Conservation (phyloP, 78 protist species). For the Speleostelium caveatum region DNA sequence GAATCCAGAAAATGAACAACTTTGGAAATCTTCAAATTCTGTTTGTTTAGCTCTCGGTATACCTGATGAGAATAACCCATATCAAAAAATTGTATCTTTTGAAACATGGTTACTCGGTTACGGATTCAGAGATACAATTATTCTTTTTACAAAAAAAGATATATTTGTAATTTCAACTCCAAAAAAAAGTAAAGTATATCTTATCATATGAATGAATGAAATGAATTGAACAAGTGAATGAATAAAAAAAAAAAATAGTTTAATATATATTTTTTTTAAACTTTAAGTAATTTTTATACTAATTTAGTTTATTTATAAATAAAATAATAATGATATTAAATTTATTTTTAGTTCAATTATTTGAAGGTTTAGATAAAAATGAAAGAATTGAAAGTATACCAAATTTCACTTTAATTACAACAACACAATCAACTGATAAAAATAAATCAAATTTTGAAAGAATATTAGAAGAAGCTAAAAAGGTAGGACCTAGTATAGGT, state of each 20-base stretch:
- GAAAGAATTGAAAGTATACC: background rate
- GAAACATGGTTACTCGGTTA: constrained; percentile 85
- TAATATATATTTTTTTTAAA: background rate
- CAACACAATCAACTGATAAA: constrained; percentile 25
- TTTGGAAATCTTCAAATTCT: constrained; percentile 44
- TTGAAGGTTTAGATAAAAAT: constrained; percentile 24
- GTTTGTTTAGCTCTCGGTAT: constrained; percentile 49
- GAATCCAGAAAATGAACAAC: constrained; percentile 1
- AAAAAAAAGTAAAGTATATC: constrained; percentile 56
- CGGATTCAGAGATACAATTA: constrained; percentile 80
- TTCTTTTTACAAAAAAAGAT: constrained; percentile 71
- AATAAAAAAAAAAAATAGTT: too few relatives aligned
- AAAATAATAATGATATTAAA: too few relatives aligned
- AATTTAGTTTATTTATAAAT: too few relatives aligned
- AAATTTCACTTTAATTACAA: background rate
- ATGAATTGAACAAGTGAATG: background rate
- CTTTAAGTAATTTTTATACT: too few relatives aligned
- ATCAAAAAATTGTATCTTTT: constrained; percentile 51
- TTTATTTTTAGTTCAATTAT: constrained; percentile 16
- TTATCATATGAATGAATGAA: background rate
- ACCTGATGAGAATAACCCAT: constrained; percentile 70
- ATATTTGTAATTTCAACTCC: constrained; percentile 52
- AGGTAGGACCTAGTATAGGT: constrained; percentile 67
- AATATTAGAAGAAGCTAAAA: constrained; percentile 30
- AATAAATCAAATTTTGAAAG: constrained; percentile 55